Conservation (phyloP, 352 stramenopile species). For the Globisporangium nodosum region DNA sequence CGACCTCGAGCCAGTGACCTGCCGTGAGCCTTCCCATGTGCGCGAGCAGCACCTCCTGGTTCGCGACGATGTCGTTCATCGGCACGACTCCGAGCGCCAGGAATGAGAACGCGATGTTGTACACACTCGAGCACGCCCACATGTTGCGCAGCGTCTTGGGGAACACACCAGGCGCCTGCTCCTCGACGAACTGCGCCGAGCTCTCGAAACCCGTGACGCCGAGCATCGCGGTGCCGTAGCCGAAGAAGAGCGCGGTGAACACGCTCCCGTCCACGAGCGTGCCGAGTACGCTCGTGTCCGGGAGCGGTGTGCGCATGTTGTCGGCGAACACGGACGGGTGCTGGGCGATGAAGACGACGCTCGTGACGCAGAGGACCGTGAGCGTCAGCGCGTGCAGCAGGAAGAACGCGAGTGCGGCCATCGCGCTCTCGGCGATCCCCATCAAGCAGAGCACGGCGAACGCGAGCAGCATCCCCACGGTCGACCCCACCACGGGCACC, state of each 20-base stretch:
- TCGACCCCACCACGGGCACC: constrained; percentile 36
- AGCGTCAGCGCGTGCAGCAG: constrained; percentile 62
- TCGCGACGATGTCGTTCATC: constrained; percentile 45
- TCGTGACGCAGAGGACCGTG: constrained; percentile 37
- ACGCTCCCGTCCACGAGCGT: constrained; percentile 18
- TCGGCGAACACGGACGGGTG: constrained; percentile 46
- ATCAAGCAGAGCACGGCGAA: constrained; percentile 72
- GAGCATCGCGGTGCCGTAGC: constrained; percentile 61
- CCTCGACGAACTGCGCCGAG: constrained; percentile 80
- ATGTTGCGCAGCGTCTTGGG: constrained; percentile 80
- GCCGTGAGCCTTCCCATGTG: constrained; percentile 37
- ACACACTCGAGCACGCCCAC: constrained; percentile 68
- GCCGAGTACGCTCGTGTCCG: constrained; percentile 25
- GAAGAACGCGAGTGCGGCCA: constrained; percentile 75
- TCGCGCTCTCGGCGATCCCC: constrained; percentile 72
- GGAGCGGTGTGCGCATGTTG: constrained; percentile 49
- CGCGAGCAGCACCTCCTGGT: constrained; percentile 46
- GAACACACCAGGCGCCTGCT: constrained; percentile 75
- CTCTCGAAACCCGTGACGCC: constrained; percentile 84
- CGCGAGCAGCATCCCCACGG: constrained; percentile 45
- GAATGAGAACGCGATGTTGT: constrained; percentile 73
- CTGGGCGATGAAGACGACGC: constrained; percentile 42
- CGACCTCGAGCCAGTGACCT: constrained; percentile 20
- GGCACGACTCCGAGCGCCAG: constrained; percentile 64
- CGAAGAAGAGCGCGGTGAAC: constrained; percentile 44